These are phyloP conservation scores for Entrophospora sp. DNA, from an alignment of 192 early-diverging fungal genomes.

Conservation along the genomic window DNA sequence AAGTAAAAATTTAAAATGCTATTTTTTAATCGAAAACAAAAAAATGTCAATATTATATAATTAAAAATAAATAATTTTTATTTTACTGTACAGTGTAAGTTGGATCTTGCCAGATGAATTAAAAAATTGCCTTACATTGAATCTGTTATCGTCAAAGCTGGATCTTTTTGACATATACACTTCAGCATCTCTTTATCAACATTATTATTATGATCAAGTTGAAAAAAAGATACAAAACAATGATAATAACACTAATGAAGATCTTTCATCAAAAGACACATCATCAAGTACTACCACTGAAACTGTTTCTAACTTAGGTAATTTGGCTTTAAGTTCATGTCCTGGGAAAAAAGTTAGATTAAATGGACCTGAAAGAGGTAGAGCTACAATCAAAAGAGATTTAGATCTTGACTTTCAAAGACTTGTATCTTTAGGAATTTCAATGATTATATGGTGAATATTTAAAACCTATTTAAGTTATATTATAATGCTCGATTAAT, in stretches of 20 bases:
- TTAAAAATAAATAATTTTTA: background rate
- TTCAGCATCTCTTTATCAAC: background rate
- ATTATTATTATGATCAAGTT: background rate
- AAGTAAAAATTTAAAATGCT: constrained; percentile 1
- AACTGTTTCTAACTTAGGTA: constrained; percentile 29
- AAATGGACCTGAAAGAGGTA: constrained; percentile 57
- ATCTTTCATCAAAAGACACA: background rate
- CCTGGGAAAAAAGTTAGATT: constrained; percentile 76
- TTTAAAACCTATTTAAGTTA: too few relatives aligned
- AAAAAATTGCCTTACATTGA: background rate
- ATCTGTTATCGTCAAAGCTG: background rate
- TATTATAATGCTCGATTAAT: constrained; percentile 6
- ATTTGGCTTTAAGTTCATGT: constrained; percentile 59
- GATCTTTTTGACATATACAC: constrained; percentile 18
- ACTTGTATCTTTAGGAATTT: constrained; percentile 45
- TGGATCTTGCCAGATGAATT: constrained; percentile 15
- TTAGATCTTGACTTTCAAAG: constrained; percentile 63
- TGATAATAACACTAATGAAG: background rate
- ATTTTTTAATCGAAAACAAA: background rate
- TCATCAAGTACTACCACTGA: too few relatives aligned
- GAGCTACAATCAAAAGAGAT: constrained; percentile 63
- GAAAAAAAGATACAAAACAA: background rate
- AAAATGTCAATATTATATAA: background rate
- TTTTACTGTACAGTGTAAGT: background rate
- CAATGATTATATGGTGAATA: constrained; percentile 54